Base-by-base conservation (phyloP, 192 early-diverging fungal genomes). In the Rhizoclosmatium sp. region DNA sequence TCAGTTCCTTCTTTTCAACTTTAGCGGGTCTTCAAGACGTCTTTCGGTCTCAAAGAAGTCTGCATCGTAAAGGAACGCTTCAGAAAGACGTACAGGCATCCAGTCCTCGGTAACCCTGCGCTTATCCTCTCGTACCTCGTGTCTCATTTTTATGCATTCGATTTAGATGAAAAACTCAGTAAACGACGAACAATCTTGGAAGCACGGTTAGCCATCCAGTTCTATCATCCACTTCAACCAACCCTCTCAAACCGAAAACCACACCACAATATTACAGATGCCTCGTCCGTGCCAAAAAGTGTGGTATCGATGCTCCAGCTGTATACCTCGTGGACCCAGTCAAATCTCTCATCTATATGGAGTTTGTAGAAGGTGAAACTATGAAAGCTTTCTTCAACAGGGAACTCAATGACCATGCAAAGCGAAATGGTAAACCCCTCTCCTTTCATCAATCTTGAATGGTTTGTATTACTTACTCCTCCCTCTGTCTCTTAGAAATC, bases 51-150 rank as follows among this genome's bases (percentile, higher is more conserved):
- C 12, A 76, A 86, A 12, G 82, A 81, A 12, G 85, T 85, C 47
- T 83, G 83, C 40, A 92, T 99, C 45, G 93, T 93, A 71, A 99
- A 99, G 79, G 93, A 99, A 82, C 89, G 98, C 31, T 98, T 98
- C 84, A 88, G 88, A 47, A 99, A 99, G 80, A 86, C 89, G 1
- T 98, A 98, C 83, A 88, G 98, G 41, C 96, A 96, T 73, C 96
- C 97, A 2, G 89, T 88, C 21, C 90, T 99, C 44, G 98, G 98
- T 82, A 90, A 91, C 48, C 93, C 94, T 56, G 75, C 97, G 39
- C 98, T 95, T 0, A 78, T 85, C 0, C 78, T 91, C 47, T 86
- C 96, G 31, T 90, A 31, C 31, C 31, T 98, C 44, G 83, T 92
- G 19, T 94, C 94, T 75, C 87, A 82, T 64, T 1, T 46, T 48